These are phyloP conservation scores for Phialemonium atrogriseum DNA, from an alignment of 2,329 filamentous ascomycete species.

Conservation along the genomic window DNA sequence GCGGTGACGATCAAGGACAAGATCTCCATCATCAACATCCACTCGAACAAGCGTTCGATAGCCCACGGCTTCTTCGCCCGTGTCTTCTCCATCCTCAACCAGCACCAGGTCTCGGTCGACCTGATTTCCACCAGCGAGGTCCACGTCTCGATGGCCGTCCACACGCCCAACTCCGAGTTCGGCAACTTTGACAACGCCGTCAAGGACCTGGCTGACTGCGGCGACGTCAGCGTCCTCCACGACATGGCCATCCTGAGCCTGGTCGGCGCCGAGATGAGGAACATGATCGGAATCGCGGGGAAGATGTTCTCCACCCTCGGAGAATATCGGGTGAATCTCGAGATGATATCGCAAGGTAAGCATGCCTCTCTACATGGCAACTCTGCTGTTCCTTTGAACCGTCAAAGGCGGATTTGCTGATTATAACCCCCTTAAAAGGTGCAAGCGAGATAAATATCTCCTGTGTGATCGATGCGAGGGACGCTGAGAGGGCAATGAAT, in stretches of 20 bases:
- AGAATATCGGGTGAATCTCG: conserved; percentile 90
- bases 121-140: conserved; percentile 95
- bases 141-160: conserved; percentile 94
- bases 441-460: conserved; percentile 99
- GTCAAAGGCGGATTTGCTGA: no score
- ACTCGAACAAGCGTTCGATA: conserved; percentile 93
- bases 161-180: conserved; percentile 61
- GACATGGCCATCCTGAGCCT: conserved; percentile 95
- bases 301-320: conserved; percentile 93
- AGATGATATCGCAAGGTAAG: conserved; percentile 98
- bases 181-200: conserved; percentile 60
- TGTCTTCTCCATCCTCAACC: conserved; percentile 87
- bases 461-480: conserved; percentile 86
- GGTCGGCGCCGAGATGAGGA: conserved; percentile 93
- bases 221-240: conserved; percentile 81
- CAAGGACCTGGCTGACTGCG: conserved; percentile 67
- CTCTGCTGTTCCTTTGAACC: conserved; percentile 2
- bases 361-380: conserved; percentile 6
- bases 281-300: conserved; percentile 90
- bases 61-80: conserved; percentile 93
- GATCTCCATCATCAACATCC: conserved; percentile 95
- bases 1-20: conserved; percentile 96
- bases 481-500: conserved; percentile 89
- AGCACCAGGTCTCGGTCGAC: conserved; percentile 82
- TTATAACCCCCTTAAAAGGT: conserved; percentile 54